Evolutionary conservation across 108 stramenopile genomes (phyloP), one percentile per base, ranked within the genome.

Genomic region (Skeletonema marinoi): DNA sequence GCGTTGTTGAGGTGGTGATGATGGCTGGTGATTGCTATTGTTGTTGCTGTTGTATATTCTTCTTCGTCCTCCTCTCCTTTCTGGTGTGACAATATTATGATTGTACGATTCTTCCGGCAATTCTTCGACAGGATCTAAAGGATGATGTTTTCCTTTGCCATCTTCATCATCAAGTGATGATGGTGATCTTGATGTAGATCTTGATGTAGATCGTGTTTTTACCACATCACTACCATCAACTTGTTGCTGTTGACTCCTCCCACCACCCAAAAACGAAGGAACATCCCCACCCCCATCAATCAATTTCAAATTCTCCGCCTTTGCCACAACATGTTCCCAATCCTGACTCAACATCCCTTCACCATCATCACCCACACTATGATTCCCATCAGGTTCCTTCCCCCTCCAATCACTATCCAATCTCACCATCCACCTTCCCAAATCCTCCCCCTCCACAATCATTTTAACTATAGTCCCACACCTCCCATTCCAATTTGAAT

Each of bases 291-390:
- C 48, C 9, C n/a, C n/a, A 8, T 68, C 62, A 9, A 80, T 48
- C 54, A 80, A 64, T 10, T 56, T 32, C 36, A 80, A 61, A 56
- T 80, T 80, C 51, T 80, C 79, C 13, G 79, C 79, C 65, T 74
- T 80, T 35, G 79, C 79, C 51, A 80, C 72, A 14, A 80, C 73
- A 42, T 73, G 48, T 1, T 73, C 60, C 7, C 36, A 31, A 33
- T 36, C 44, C 13, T 50, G 32, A 51, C 39, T 38, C 65, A 32
- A 65, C 65, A 33, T 36, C n/a, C 6, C 50, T 29, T 48, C 70
- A 17, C 48, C 17, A 17, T 30, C 25, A 42, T 51, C 63, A 25
- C 44, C 70, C 11, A 63, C 42, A n/a, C 31, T 1, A 46, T 72
- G 5, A 48, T 42, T 9, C 30, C 46, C 75, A 32, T 80, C 79